These are phyloP conservation scores for Didymella lethalis DNA, from an alignment of 2,329 filamentous ascomycete species.

Conservation along the genomic window DNA sequence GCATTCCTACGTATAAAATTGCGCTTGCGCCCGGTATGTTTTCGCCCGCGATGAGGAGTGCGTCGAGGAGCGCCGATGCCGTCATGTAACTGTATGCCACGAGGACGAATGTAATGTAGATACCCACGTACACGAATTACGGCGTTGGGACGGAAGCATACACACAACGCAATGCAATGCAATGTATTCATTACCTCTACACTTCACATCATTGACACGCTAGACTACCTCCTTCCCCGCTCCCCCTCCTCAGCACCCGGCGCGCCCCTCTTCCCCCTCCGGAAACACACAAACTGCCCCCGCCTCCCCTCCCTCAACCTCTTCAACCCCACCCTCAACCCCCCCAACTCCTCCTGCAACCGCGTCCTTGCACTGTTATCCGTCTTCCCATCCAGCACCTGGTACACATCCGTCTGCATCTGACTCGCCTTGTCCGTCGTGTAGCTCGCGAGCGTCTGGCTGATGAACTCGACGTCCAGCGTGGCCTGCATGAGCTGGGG, in stretches of 20 bases:
- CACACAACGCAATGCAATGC: not conserved
- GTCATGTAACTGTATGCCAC: not conserved
- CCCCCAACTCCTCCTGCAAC: slow-evolving; percentile 85
- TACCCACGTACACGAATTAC: not conserved
- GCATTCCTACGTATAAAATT: slow-evolving; percentile 43
- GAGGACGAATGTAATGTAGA: slow-evolving; percentile 2
- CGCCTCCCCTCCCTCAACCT: slow-evolving; percentile 52
- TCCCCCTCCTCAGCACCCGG: slow-evolving; percentile 5
- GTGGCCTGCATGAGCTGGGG: slow-evolving; percentile 94
- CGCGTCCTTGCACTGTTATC: slow-evolving; percentile 82
- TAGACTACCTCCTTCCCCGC: not conserved
- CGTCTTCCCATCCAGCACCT: slow-evolving; percentile 86
- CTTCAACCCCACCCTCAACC: slow-evolving; percentile 89
- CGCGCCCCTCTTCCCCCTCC: slow-evolving; percentile 37
- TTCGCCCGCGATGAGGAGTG: slow-evolving; percentile 24
- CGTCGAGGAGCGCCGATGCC: slow-evolving; percentile 12
- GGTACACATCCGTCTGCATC: slow-evolving; percentile 88
- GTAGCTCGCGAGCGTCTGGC: slow-evolving; percentile 90
- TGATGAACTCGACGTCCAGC: slow-evolving; percentile 94
- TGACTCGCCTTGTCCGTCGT: slow-evolving; percentile 83
- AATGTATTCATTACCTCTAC: no score
- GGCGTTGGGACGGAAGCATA: not conserved
- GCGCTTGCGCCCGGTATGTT: slow-evolving; percentile 42
- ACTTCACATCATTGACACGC: not conserved
- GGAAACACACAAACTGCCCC: slow-evolving; percentile 50